Percentiles rank a stretch among this genome's conserved stretches.
These are phyloP conservation scores for Zasmidium angulare DNA, from an alignment of 2,329 filamentous ascomycete species.

Conservation along the genomic window DNA sequence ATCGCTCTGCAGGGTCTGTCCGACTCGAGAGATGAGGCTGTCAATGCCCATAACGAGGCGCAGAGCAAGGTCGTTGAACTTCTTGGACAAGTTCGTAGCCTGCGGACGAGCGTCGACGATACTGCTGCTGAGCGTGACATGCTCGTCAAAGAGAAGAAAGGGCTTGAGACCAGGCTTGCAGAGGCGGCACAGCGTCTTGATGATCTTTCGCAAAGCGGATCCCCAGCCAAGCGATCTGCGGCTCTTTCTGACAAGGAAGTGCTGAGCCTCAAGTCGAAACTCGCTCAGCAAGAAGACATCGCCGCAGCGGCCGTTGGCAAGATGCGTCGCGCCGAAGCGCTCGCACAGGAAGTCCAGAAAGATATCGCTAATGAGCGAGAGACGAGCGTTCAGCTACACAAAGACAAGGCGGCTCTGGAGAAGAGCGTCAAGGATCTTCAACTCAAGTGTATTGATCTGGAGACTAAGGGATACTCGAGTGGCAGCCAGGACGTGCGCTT, in stretches of 20 bases:
- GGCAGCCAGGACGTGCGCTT: slow-evolving; percentile 95
- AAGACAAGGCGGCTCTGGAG: slow-evolving; percentile 85
- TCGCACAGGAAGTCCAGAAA: slow-evolving; percentile 86
- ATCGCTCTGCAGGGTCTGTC: slow-evolving; percentile 84
- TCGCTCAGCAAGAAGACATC: slow-evolving; percentile 92
- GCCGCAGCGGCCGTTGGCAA: slow-evolving; percentile 90
- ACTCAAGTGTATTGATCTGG: slow-evolving; percentile 83
- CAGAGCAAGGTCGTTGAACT: slow-evolving; percentile 90
- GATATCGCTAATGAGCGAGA: slow-evolving; percentile 87
- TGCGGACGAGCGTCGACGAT: slow-evolving; percentile 84
- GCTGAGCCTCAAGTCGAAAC: slow-evolving; percentile 79
- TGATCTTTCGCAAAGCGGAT: slow-evolving; percentile 74
- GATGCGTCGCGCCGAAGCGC: slow-evolving; percentile 89
- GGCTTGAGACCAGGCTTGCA: slow-evolving; percentile 77
- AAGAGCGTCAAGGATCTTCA: slow-evolving; percentile 89
- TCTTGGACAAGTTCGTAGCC: slow-evolving; percentile 80
- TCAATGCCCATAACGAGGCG: slow-evolving; percentile 89
- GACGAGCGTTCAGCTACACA: slow-evolving; percentile 74
- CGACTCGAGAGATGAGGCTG: slow-evolving; percentile 89
- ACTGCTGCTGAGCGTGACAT: slow-evolving; percentile 80
- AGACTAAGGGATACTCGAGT: slow-evolving; percentile 95
- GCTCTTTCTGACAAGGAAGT: slow-evolving; percentile 86
- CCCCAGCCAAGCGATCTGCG: slow-evolving; percentile 83
- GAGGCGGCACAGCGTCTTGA: slow-evolving; percentile 88
- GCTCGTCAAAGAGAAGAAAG: slow-evolving; percentile 84